Base-by-base conservation (phyloP, 257 asterid genomes). In the Ligustrum vulgare region DNA sequence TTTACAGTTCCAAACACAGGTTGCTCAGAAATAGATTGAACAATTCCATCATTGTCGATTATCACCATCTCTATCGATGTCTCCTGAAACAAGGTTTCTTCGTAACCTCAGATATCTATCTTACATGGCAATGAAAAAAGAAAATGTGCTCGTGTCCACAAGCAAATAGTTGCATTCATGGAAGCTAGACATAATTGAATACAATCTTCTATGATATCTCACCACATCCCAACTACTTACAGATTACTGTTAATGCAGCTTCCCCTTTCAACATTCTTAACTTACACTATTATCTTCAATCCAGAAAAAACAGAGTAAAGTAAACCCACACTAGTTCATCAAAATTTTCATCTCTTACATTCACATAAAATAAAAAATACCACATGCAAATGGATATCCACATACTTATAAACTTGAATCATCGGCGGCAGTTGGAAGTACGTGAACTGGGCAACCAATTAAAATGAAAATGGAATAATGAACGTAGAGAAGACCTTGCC, bases 1-100 rank as follows among this genome's bases (percentile, higher is more conserved):
- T 93, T 94, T 69, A 94, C 87, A 1, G 93, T 85, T 67, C 99
- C 99, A 81, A 94, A 94, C 72, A 93, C 96, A 45, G 98, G 91
- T 78, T 94, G 99, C 78, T 94, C 99, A 72, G 93, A 88, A 39
- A 91, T 75, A 58, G 96, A 91, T 80, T 93, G 99, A 79, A 87
- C 88, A 25, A 76, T 75, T 78, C 98, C 99, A 81, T 89, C 97
- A 69, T 83, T 91, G 82, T 87, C 99, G 60, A 93, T 81, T 72
- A 84, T 81, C 83, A 87, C 97, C 82, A 94, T 84, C 85, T 94
- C 99, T 75, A 93, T 84, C 60, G 97, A 91, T 56, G 96, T 88
- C 82, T 95, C 99, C 99, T 95, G 88, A 74, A 87, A 83, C 65
- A 84, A 76, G 77, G 45, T 74, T 43, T 60, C 22, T 32, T 25